Evolutionary conservation across 2,329 filamentous ascomycete species (phyloP).

Genomic region (Aureobasidium namibiae): DNA sequence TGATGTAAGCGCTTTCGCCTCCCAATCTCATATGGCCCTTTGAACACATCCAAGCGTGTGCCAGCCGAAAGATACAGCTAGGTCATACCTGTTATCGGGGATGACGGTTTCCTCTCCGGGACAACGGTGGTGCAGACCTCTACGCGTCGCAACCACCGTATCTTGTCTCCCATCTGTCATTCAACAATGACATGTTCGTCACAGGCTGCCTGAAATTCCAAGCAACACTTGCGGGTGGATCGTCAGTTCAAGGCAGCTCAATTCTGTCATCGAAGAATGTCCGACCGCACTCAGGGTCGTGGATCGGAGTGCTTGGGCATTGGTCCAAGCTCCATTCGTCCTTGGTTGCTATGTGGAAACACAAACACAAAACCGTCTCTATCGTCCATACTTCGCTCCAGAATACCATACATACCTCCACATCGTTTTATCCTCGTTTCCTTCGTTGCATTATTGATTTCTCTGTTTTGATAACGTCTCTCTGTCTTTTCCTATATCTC

Average conservation of each 20-base stretch:
- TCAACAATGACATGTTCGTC: background rate
- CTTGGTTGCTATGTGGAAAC: conserved; percentile 10
- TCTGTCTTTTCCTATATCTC: conserved; percentile 2
- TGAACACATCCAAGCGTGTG: background rate
- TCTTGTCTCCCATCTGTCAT: background rate
- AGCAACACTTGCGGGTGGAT: background rate
- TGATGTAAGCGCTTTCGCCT: background rate
- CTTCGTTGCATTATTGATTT: conserved; percentile 13
- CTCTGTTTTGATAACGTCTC: conserved; percentile 6
- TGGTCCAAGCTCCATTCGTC: conserved; percentile 5
- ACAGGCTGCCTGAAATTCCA: background rate
- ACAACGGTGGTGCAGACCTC: conserved; percentile 7
- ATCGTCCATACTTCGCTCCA: background rate
- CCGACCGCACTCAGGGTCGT: background rate
- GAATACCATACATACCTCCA: background rate
- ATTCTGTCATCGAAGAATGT: background rate
- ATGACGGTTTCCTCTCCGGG: conserved; percentile 6
- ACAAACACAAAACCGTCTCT: conserved; percentile 8
- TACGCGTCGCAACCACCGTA: background rate
- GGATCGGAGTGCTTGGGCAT: conserved; percentile 7
- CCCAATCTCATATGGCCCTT: background rate
- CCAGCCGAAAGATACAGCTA: background rate
- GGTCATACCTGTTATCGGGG: conserved; percentile 6
- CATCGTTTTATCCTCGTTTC: conserved; percentile 12
- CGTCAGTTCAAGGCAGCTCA: background rate